phyloP scores from a whole-genome alignment of 1,284 basidiomycete genomes.

The Singerocomus rubriflavus region DNA sequence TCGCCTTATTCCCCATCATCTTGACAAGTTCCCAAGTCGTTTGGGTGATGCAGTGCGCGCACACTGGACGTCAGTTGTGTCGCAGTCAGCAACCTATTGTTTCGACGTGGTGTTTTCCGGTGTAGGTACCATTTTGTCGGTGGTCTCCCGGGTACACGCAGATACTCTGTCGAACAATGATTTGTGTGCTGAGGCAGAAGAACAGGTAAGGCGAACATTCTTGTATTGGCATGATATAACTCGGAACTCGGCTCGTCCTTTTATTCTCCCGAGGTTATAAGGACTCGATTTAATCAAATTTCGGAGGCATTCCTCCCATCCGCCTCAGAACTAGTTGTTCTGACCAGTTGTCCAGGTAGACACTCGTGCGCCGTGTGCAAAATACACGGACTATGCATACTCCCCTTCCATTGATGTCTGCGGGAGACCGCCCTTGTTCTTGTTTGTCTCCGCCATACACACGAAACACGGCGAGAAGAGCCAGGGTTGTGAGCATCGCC shows the following conservation, averaged over 20 bases:
- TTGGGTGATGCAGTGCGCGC: not conserved
- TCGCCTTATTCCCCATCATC: conserved; percentile 11
- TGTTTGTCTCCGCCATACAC: not conserved
- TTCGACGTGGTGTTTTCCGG: not conserved
- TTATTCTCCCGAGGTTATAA: not conserved
- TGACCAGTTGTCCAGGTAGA: not conserved
- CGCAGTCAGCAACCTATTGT: not conserved
- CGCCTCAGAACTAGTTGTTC: not conserved
- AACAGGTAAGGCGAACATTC: not conserved
- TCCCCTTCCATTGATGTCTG: not conserved
- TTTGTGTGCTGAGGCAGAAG: not conserved
- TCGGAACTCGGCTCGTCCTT: too few relatives aligned
- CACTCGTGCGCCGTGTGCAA: not conserved
- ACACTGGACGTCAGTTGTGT: not conserved
- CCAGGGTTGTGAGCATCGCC: not conserved
- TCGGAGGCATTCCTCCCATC: not conserved
- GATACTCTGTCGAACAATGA: not conserved
- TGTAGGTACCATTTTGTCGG: not conserved
- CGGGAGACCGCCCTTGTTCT: not conserved
- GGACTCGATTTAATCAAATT: not conserved
- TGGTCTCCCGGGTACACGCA: not conserved
- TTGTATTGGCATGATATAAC: not conserved
- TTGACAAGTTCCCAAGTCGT: not conserved
- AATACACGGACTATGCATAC: not conserved
- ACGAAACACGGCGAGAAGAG: not conserved